A percentile compares a stretch with the other conserved stretches of the same genome.
These are phyloP conservation scores for Lipomyces sp. DNA, from an alignment of 805 yeast species.

Conservation along the genomic window DNA sequence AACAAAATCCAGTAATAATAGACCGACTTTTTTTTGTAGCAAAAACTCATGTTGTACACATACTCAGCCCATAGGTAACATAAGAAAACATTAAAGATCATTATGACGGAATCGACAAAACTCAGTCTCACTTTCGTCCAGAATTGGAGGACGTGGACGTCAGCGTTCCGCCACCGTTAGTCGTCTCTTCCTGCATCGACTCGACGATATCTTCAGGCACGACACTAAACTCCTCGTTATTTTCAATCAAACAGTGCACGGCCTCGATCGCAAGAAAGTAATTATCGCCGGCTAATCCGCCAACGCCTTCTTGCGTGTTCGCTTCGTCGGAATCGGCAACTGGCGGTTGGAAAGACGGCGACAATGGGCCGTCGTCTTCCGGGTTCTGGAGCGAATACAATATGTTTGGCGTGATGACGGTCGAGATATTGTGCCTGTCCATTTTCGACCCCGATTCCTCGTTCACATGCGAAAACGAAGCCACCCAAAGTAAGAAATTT, in stretches of 20 bases:
- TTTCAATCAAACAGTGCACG: conserved; percentile 74
- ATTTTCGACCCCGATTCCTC: conserved; percentile 89
- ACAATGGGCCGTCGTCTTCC: conserved; percentile 8
- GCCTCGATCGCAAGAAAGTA: conserved; percentile 91
- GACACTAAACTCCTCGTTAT: conserved; percentile 71
- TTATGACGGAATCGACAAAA: neutral
- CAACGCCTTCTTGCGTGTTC: conserved; percentile 15
- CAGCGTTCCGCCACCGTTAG: neutral
- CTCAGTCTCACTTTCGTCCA: neutral
- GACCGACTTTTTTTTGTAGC: no score
- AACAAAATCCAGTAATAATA: no score
- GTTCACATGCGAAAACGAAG: conserved; percentile 90
- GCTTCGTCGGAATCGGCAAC: neutral
- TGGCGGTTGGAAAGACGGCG: neutral
- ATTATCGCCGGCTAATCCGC: conserved; percentile 52
- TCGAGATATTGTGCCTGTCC: conserved; percentile 93
- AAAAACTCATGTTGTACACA: no score
- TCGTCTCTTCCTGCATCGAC: neutral
- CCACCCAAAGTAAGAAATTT: conserved; percentile 88
- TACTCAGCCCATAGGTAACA: no score
- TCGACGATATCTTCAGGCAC: conserved; percentile 64
- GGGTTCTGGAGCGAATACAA: conserved; percentile 46
- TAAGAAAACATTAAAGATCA: no score
- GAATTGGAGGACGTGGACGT: neutral
- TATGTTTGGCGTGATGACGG: conserved; percentile 91